Evolutionary conservation across 176 grass and related monocot species (phyloP).

Genomic region (Zoysia pacifica): DNA sequence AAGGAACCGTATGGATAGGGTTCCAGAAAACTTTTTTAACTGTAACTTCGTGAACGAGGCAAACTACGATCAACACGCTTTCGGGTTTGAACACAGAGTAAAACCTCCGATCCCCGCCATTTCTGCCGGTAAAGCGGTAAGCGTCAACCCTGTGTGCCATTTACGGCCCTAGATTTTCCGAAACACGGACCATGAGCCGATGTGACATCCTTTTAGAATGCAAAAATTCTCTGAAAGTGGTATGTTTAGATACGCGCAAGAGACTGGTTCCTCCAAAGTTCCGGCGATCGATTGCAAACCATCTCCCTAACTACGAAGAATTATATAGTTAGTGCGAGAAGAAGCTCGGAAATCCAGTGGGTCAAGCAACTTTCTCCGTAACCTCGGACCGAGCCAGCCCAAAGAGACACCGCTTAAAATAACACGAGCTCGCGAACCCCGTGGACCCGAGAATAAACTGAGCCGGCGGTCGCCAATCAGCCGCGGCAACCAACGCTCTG

Average conservation of each 20-base stretch:
- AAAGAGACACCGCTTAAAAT: slow-evolving; percentile 1
- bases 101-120: neutral
- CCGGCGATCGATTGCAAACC: neutral
- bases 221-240: neutral
- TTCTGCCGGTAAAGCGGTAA: neutral
- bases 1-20: neutral
- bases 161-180: neutral
- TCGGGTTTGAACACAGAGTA: neutral
- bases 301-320: neutral
- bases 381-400: slow-evolving; percentile 21
- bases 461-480: slow-evolving; percentile 1
- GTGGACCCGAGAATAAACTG: neutral
- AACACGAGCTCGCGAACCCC: slow-evolving; percentile 12
- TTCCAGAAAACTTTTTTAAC: neutral
- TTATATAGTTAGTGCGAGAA: neutral
- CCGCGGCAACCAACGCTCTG: slow-evolving; percentile 5
- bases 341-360: slow-evolving; percentile 19
- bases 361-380: slow-evolving; percentile 7
- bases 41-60: slow-evolving; percentile 8
- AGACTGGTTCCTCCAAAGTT: neutral
- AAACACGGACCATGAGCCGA: neutral
- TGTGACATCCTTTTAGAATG: neutral
- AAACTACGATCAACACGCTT: slow-evolving; percentile 14
- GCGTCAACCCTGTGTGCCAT: slow-evolving; percentile 6
- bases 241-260: too few relatives aligned